Evolutionary conservation across 2,329 filamentous ascomycete species (phyloP).

Genomic region (Decorospora gaudefroyi): DNA sequence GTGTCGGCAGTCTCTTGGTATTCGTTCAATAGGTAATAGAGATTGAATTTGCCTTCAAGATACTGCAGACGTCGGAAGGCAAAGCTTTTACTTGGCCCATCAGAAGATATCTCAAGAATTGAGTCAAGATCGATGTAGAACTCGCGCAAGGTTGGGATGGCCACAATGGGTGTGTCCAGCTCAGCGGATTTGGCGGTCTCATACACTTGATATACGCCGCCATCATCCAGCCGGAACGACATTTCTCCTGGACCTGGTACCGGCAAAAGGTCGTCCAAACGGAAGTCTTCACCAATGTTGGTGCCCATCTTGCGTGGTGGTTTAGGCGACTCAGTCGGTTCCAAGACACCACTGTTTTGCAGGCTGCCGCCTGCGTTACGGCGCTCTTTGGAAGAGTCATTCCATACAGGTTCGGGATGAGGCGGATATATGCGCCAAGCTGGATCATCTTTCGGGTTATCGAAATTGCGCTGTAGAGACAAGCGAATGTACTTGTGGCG

Average conservation of each 20-base stretch:
- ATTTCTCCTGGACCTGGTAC: conserved; percentile 72
- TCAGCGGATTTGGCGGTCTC: conserved; percentile 67
- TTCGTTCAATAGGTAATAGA: conserved; percentile 91
- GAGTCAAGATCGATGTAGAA: conserved; percentile 94
- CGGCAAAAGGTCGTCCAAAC: conserved; percentile 75
- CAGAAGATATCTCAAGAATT: conserved; percentile 85
- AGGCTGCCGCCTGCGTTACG: conserved; percentile 45
- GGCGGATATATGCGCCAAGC: conserved; percentile 89
- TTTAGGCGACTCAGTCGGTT: conserved; percentile 43
- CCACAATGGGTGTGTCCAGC: conserved; percentile 70
- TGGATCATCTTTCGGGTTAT: conserved; percentile 85
- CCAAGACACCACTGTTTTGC: conserved; percentile 45
- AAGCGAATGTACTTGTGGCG: conserved; percentile 86
- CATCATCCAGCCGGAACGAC: conserved; percentile 78
- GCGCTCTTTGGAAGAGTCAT: conserved; percentile 59
- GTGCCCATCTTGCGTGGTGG: conserved; percentile 80
- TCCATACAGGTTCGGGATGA: conserved; percentile 90
- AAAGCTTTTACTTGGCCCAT: conserved; percentile 96
- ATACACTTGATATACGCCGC: conserved; percentile 91
- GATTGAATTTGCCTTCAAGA: conserved; percentile 93
- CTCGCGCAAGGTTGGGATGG: conserved; percentile 89
- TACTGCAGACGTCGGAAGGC: conserved; percentile 94
- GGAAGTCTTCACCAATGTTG: conserved; percentile 90
- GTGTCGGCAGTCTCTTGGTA: conserved; percentile 98
- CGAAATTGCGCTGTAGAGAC: conserved; percentile 77